phyloP scores from a whole-genome alignment of 164 flowering plant genomes.

The Dillenia suffruticosa region DNA sequence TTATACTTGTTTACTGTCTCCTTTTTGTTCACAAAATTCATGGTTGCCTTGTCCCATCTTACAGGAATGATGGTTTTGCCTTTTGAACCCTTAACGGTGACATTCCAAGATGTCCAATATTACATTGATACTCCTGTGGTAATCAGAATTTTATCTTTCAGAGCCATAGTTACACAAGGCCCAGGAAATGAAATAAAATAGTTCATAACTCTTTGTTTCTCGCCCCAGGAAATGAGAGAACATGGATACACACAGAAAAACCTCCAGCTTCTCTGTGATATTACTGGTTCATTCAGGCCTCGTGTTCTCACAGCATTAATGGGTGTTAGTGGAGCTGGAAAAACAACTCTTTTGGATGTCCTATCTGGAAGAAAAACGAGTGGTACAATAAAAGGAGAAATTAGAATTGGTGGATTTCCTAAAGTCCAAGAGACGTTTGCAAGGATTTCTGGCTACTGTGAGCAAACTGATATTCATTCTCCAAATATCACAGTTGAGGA shows the following conservation, averaged over 20 bases:
- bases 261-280: constrained; percentile 59
- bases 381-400: constrained; percentile 69
- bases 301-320: constrained; percentile 81
- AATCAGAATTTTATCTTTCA: constrained; percentile 8
- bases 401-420: constrained; percentile 65
- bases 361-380: constrained; percentile 80
- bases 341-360: constrained; percentile 82
- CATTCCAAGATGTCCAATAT: constrained; percentile 60
- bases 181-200: no score
- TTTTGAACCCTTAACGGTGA: constrained; percentile 53
- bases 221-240: constrained; percentile 62
- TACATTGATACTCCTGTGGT: constrained; percentile 61
- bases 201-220: background rate
- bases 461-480: constrained; percentile 78
- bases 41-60: constrained; percentile 5
- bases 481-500: constrained; percentile 76
- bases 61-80: constrained; percentile 59
- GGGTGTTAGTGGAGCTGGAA: constrained; percentile 93
- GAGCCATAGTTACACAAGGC: no score
- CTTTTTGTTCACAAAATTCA: background rate
- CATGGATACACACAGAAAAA: constrained; percentile 50
- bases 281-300: constrained; percentile 69
- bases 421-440: constrained; percentile 86
- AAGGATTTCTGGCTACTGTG: constrained; percentile 81
- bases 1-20: background rate